Conservation (phyloP, 2,329 filamentous ascomycete genomes). For the Gnomoniopsis sp. region DNA sequence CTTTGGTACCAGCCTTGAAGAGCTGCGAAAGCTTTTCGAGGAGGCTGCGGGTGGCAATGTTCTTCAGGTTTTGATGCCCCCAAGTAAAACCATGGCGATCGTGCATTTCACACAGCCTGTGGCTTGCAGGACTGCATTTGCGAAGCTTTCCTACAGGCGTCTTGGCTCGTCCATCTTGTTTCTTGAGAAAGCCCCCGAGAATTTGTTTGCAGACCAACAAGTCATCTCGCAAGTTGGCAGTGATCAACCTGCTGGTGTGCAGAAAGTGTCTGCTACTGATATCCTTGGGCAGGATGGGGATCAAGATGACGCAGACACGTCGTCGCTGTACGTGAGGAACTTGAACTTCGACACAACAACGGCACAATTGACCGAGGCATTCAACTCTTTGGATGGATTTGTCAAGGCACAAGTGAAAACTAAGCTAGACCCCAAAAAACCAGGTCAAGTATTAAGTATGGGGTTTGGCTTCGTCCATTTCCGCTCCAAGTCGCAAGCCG, state of each 20-base stretch:
- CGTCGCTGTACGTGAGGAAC: constrained; percentile 91
- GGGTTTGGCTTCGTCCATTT: constrained; percentile 97
- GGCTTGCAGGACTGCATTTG: constrained; percentile 80
- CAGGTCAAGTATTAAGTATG: constrained; percentile 88
- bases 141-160: constrained; percentile 80
- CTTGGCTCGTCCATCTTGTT: constrained; percentile 90
- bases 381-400: constrained; percentile 82
- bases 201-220: constrained; percentile 58
- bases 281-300: constrained; percentile 58
- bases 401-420: constrained; percentile 88
- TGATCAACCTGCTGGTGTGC: constrained; percentile 39
- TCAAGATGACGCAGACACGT: constrained; percentile 58
- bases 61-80: constrained; percentile 82
- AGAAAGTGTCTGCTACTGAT: constrained; percentile 67
- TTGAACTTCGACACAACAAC: constrained; percentile 88
- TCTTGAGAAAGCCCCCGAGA: constrained; percentile 86
- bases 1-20: constrained; percentile 74
- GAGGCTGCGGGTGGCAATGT: constrained; percentile 70
- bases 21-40: constrained; percentile 77
- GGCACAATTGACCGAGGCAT: constrained; percentile 70
- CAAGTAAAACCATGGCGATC: constrained; percentile 89
- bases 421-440: constrained; percentile 86
- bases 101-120: constrained; percentile 79
- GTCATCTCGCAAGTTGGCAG: constrained; percentile 25
- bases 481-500: constrained; percentile 70